These are phyloP conservation scores for Xylaria sp. DNA, from an alignment of 2,329 filamentous ascomycete species.

Conservation along the genomic window DNA sequence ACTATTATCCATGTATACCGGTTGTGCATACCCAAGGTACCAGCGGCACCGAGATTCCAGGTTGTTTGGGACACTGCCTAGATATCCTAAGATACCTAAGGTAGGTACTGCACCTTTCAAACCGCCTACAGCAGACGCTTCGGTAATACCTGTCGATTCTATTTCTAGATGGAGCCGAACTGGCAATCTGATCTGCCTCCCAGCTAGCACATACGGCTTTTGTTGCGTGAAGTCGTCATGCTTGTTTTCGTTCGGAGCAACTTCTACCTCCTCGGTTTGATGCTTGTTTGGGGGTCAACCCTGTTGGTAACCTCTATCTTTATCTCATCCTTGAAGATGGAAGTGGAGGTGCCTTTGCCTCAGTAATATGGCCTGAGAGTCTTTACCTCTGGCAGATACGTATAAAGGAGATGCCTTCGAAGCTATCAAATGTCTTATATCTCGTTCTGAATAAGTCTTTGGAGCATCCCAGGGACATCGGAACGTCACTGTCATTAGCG, in stretches of 20 bases:
- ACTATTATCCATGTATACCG: no score
- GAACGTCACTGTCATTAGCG: constrained; percentile 22
- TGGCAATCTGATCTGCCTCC: no score
- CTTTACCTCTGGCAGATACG: constrained; percentile 7
- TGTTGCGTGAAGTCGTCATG: constrained; percentile 28
- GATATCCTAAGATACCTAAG: no score
- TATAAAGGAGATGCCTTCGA: constrained; percentile 34
- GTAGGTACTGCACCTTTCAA: background rate
- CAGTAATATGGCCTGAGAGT: background rate
- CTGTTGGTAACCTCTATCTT: constrained; percentile 39
- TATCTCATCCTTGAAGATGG: constrained; percentile 10
- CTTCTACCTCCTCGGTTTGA: constrained; percentile 44
- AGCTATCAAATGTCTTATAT: constrained; percentile 24
- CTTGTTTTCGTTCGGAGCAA: constrained; percentile 24
- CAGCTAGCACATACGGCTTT: constrained; percentile 19
- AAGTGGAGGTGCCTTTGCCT: constrained; percentile 13
- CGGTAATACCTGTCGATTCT: constrained; percentile 25
- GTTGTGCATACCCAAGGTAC: no score
- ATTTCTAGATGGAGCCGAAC: constrained; percentile 22
- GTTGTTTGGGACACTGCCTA: no score
- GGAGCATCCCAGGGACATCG: constrained; percentile 15
- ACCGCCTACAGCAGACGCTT: constrained; percentile 11
- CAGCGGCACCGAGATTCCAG: no score
- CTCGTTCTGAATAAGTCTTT: constrained; percentile 16
- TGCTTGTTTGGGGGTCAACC: constrained; percentile 48